These are phyloP conservation scores for Mortierella sp. DNA, from an alignment of 371 early-diverging fungal species.

Conservation along the genomic window DNA sequence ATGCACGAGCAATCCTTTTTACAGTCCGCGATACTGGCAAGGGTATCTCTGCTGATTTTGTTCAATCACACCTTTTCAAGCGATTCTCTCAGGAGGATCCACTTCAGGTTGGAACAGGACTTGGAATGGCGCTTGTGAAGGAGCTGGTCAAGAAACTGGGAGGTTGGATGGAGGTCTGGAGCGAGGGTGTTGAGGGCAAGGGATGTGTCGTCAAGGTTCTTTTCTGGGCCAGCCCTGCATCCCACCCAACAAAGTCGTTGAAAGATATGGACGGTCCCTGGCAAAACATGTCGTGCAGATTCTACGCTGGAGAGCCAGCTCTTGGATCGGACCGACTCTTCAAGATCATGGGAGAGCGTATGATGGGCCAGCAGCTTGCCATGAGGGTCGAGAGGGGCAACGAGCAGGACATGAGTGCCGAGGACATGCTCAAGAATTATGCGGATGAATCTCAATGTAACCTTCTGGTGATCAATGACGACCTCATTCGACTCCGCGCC, in stretches of 20 bases:
- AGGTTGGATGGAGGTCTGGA: conserved; percentile 59
- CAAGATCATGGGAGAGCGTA: conserved; percentile 43
- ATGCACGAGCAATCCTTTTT: conserved; percentile 47
- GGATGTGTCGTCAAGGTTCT: conserved; percentile 58
- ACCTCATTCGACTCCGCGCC: conserved; percentile 31
- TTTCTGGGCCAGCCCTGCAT: conserved; percentile 38
- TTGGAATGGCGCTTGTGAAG: conserved; percentile 57
- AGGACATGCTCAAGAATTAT: conserved; percentile 42
- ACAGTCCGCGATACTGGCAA: conserved; percentile 60
- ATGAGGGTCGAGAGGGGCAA: conserved; percentile 52
- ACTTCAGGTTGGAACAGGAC: conserved; percentile 57
- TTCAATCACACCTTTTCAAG: conserved; percentile 56
- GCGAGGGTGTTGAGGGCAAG: conserved; percentile 57
- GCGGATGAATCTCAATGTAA: conserved; percentile 32
- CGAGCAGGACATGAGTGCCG: conserved; percentile 31
- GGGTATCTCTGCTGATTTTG: conserved; percentile 58
- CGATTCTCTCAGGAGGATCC: conserved; percentile 60
- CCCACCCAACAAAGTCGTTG: conserved; percentile 36
- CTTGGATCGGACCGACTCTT: conserved; percentile 43
- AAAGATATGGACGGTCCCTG: conserved; percentile 37
- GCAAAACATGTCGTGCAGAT: conserved; percentile 43
- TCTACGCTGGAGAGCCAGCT: conserved; percentile 42
- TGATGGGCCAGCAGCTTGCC: conserved; percentile 50
- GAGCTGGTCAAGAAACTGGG: conserved; percentile 57
- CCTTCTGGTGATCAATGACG: conserved; percentile 48